These are phyloP conservation scores for Yarrowia osloensis DNA, from an alignment of 805 yeast genomes.

Conservation along the genomic window DNA sequence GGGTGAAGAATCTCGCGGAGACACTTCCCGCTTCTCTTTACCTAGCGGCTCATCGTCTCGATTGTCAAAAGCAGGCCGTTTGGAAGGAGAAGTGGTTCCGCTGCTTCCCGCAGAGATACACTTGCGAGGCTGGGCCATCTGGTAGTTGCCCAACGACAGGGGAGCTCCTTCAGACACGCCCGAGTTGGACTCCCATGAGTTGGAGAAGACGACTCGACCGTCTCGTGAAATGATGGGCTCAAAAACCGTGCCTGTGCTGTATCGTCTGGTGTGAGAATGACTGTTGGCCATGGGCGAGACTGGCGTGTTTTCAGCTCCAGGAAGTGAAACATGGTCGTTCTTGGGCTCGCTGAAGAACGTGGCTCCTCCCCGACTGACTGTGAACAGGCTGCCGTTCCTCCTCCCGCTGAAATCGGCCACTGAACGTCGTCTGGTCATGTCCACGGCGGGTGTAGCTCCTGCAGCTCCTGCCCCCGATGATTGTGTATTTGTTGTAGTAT, in stretches of 20 bases:
- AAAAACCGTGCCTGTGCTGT: constrained; percentile 13
- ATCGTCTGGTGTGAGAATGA: constrained; percentile 1
- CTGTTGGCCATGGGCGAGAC: not conserved
- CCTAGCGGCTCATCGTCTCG: not conserved
- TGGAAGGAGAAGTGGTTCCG: constrained; percentile 19
- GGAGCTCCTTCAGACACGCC: constrained; percentile 5
- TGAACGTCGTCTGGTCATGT: constrained; percentile 8
- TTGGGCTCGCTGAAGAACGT: constrained; percentile 12
- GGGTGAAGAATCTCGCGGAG: not conserved
- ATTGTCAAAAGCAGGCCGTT: not conserved
- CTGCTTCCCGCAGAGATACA: constrained; percentile 2
- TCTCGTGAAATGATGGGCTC: not conserved
- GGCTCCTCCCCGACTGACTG: constrained; percentile 13
- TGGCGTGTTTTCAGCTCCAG: not conserved
- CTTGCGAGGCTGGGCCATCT: constrained; percentile 4
- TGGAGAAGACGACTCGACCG: constrained; percentile 2
- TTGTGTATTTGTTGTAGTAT: not conserved
- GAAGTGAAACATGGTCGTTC: not conserved
- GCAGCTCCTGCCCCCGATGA: not conserved
- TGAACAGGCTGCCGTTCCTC: not conserved
- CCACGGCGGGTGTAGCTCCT: not conserved
- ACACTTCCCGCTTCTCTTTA: not conserved
- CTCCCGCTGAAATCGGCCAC: constrained; percentile 7
- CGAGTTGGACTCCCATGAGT: constrained; percentile 19
- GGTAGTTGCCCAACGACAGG: not conserved